Percentiles rank a stretch among this genome's conserved stretches.
Evolutionary conservation across 2,329 filamentous ascomycete genomes (phyloP).

Genomic region (Didymosphaeria variabile): DNA sequence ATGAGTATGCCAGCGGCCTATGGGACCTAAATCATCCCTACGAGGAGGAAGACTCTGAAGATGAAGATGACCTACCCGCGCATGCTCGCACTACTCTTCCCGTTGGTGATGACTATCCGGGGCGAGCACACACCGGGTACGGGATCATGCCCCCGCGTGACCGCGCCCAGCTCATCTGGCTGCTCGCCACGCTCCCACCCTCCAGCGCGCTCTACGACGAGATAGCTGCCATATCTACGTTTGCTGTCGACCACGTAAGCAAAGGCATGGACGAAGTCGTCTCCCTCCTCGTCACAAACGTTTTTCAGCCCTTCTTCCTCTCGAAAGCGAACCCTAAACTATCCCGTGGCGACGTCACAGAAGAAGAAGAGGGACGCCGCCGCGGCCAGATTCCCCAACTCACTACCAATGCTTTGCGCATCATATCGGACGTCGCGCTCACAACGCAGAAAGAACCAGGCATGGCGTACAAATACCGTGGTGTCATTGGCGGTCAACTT

Average conservation of each 20-base stretch:
- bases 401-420: slow-evolving; percentile 71
- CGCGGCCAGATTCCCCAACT: slow-evolving; percentile 33
- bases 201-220: slow-evolving; percentile 81
- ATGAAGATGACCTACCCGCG: slow-evolving; percentile 60
- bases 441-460: slow-evolving; percentile 56
- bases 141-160: slow-evolving; percentile 40
- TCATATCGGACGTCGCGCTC: slow-evolving; percentile 81
- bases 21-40: slow-evolving; percentile 87
- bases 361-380: slow-evolving; percentile 31
- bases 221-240: slow-evolving; percentile 83
- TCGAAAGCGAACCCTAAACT: slow-evolving; percentile 73
- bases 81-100: slow-evolving; percentile 36
- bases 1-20: slow-evolving; percentile 79
- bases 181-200: slow-evolving; percentile 82
- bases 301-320: slow-evolving; percentile 78
- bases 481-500: slow-evolving; percentile 79
- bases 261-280: slow-evolving; percentile 89
- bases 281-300: slow-evolving; percentile 84
- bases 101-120: slow-evolving; percentile 40
- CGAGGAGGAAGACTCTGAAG: slow-evolving; percentile 70
- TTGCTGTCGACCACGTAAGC: slow-evolving; percentile 87
- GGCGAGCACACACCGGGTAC: slow-evolving; percentile 35
- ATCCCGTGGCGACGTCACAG: slow-evolving; percentile 20
- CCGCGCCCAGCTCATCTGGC: slow-evolving; percentile 77
- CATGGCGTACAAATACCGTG: slow-evolving; percentile 76